Conservation (phyloP, 2,329 filamentous ascomycete species). For the Ceratocystis papillata region DNA sequence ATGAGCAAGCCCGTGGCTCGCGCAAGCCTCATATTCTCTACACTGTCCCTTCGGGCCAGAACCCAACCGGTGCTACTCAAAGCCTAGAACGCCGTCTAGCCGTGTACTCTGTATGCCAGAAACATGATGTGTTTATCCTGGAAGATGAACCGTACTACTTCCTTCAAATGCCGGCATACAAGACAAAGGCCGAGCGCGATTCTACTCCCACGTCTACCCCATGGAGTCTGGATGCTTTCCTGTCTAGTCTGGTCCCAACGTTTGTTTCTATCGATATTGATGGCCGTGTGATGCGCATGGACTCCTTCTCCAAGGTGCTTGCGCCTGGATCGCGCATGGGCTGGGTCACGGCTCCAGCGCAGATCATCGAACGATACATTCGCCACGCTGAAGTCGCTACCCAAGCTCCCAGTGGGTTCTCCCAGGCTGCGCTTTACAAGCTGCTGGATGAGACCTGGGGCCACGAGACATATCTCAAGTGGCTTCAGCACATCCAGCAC, state of each 20-base stretch:
- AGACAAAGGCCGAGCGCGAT: conserved; percentile 52
- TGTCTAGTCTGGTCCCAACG: conserved; percentile 50
- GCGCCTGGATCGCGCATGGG: conserved; percentile 71
- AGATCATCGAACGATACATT: conserved; percentile 72
- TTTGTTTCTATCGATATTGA: conserved; percentile 68
- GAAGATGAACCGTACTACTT: conserved; percentile 96
- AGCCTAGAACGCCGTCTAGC: conserved; percentile 53
- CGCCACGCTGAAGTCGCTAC: conserved; percentile 73
- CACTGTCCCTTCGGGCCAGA: conserved; percentile 67
- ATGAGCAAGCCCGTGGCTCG: conserved; percentile 35
- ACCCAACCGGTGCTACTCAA: conserved; percentile 81
- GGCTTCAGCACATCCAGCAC: conserved; percentile 70
- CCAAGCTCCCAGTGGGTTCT: conserved; percentile 76
- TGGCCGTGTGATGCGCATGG: conserved; percentile 78
- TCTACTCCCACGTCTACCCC: conserved; percentile 43
- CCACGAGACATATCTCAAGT: conserved; percentile 76
- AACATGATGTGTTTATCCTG: conserved; percentile 76
- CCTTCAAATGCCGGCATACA: conserved; percentile 74
- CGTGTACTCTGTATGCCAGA: conserved; percentile 67
- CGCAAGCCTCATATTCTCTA: conserved; percentile 47
- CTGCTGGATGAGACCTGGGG: conserved; percentile 91
- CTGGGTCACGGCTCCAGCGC: conserved; percentile 80
- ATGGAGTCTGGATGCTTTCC: conserved; percentile 53
- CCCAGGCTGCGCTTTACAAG: conserved; percentile 76
- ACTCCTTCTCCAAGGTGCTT: conserved; percentile 88